Base-by-base conservation (phyloP, 805 yeast genomes). In the Zygoascus flipseniorum region DNA sequence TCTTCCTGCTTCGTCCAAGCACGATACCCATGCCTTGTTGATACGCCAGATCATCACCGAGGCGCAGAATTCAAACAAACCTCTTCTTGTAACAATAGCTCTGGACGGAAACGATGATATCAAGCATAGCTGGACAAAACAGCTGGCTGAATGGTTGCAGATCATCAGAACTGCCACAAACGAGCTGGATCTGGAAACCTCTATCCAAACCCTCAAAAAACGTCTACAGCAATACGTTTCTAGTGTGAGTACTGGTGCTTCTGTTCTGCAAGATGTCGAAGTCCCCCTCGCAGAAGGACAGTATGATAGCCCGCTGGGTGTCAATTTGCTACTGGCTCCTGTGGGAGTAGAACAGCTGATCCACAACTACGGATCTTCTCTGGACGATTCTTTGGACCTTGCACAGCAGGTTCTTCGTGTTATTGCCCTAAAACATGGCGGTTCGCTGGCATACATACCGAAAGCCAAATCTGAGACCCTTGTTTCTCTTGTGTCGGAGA, bases 251-350 rank as follows among this genome's bases (percentile, higher is more conserved):
- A 16, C 49, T 46, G 11, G 19, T 31, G 18, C 18, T 5, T 26
- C 23, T 10, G 10, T 52, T 26, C 32, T 16, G 18, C 18, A 51
- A 9, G 35, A 32, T 16, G 56, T 60, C 1, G 61, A 59, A n/a
- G 41, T 64, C 14, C 68, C 68, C 4, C 58, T 66, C 9, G 66
- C 61, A 19, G 52, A 55, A 19, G 68, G 68, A 13, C 66, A 63
- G 51, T 64, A 53, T 37, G 66, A 62, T 43, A 42, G 48, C 9
- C 66, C 68, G 1, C 46, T 66, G 18, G 67, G 66, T 1, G 54
- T 63, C 1, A 63, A 63, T 31, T 18, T 66, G 9, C 19, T 64
- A 42, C 53, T 66, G 1, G 62, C 56, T 10, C 55, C 56, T 5
- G 53, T 61, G 44, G 59, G 65, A 5, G 45, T 58, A 8, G 61